phyloP scores from a whole-genome alignment of 192 early-diverging fungal species.

The Coemansia sp. region DNA sequence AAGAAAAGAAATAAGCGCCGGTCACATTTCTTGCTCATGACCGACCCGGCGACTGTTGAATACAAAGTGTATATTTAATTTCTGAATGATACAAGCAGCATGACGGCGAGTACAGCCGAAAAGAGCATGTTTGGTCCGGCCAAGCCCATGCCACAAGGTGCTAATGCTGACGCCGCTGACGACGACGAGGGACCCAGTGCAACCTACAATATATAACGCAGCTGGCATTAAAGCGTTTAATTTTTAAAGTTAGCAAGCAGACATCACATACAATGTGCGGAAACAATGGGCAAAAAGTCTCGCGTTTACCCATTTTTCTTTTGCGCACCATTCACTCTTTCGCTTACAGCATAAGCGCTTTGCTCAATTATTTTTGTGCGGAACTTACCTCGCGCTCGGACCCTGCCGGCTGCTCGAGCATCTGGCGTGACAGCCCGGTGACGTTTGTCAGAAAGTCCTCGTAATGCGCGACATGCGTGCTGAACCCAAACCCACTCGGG shows the following conservation, averaged over 20 bases:
- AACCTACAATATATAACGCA: background rate
- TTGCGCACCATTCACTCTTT: too few relatives aligned
- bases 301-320: background rate
- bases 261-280: background rate
- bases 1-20: background rate
- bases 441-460: conserved; percentile 27
- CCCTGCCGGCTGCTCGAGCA: conserved; percentile 27
- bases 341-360: too few relatives aligned
- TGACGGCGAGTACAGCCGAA: too few relatives aligned
- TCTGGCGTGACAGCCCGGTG: conserved; percentile 22
- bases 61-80: background rate
- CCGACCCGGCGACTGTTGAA: too few relatives aligned
- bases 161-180: too few relatives aligned
- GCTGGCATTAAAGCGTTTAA: too few relatives aligned
- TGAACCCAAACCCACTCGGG: conserved; percentile 41
- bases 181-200: background rate
- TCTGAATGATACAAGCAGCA: background rate
- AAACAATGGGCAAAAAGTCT: background rate
- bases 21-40: too few relatives aligned
- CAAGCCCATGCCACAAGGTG: too few relatives aligned
- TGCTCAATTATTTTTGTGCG: too few relatives aligned
- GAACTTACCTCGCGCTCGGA: conserved; percentile 22
- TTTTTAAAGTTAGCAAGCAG: background rate
- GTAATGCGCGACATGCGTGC: conserved; percentile 51
- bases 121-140: too few relatives aligned